phyloP scores from a whole-genome alignment of 805 yeast species.

The Yarrowia sp. region DNA sequence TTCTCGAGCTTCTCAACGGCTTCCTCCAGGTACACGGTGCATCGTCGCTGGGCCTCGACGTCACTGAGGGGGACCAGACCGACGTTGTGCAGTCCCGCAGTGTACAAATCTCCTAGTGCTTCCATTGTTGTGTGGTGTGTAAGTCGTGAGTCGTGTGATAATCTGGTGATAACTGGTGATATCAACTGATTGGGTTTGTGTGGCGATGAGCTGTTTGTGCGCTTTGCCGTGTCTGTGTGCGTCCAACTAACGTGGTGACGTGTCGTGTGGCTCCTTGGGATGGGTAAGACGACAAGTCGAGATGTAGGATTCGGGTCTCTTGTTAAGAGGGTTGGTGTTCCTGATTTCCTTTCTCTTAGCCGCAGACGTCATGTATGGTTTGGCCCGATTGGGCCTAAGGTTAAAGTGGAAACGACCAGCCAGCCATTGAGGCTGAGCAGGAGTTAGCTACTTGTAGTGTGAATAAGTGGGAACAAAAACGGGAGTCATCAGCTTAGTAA shows the following conservation, averaged over 20 bases:
- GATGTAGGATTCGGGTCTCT: too few relatives aligned
- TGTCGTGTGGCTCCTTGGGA: background rate
- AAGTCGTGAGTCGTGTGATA: too few relatives aligned
- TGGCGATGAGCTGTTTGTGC: background rate
- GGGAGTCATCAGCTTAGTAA: too few relatives aligned
- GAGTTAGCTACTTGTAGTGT: too few relatives aligned
- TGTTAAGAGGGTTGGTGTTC: background rate
- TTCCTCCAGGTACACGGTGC: slow-evolving; percentile 46
- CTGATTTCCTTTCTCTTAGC: background rate
- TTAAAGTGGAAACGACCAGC: slow-evolving; percentile 18
- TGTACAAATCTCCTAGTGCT: slow-evolving; percentile 14
- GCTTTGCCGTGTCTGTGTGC: background rate
- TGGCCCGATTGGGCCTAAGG: slow-evolving; percentile 14
- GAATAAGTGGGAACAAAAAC: too few relatives aligned
- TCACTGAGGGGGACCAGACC: slow-evolving; percentile 49
- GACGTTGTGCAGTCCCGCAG: slow-evolving; percentile 41
- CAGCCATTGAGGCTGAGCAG: slow-evolving; percentile 33
- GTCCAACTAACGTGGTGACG: background rate
- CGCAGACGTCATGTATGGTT: background rate
- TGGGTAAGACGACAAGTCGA: background rate
- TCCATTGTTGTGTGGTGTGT: slow-evolving; percentile 1
- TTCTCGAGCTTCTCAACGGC: slow-evolving; percentile 44
- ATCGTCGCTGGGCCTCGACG: slow-evolving; percentile 49
- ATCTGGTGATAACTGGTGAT: too few relatives aligned
- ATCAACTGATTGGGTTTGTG: background rate